Conservation (phyloP, 805 yeast genomes). For the Cyberlindnera xylosilytica region DNA sequence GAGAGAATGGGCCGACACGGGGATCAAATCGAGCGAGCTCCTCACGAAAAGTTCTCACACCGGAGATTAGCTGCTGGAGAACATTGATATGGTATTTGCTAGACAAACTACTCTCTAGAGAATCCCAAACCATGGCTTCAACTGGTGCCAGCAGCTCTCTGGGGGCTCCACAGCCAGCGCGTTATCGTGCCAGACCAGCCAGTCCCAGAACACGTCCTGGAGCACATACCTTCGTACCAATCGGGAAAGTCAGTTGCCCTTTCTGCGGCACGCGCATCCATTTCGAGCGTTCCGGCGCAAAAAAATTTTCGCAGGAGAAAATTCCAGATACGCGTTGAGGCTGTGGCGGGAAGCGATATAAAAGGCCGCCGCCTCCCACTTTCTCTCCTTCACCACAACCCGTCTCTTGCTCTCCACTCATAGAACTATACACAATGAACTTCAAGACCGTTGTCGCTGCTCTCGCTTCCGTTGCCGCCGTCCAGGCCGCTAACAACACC, state of each 20-base stretch:
- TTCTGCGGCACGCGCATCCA: constrained; percentile 12
- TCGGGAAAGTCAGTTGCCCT: constrained; percentile 6
- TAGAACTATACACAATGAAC: constrained; percentile 50
- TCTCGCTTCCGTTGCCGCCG: constrained; percentile 68
- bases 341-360: constrained; percentile 14
- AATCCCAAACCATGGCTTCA: no score
- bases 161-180: no score
- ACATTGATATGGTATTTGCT: no score
- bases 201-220: background rate
- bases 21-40: no score
- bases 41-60: no score
- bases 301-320: constrained; percentile 7
- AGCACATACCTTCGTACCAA: background rate
- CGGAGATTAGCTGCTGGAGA: no score
- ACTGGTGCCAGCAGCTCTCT: no score
- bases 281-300: constrained; percentile 1
- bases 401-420: constrained; percentile 1
- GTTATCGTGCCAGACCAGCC: background rate
- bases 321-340: constrained; percentile 16
- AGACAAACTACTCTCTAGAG: no score
- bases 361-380: constrained; percentile 7
- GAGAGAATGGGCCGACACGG: no score
- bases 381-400: constrained; percentile 3
- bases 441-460: constrained; percentile 65
- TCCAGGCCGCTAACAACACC: constrained; percentile 53